Base-by-base conservation (phyloP, 2,329 filamentous ascomycete species). In the Fusarium dlaminii region DNA sequence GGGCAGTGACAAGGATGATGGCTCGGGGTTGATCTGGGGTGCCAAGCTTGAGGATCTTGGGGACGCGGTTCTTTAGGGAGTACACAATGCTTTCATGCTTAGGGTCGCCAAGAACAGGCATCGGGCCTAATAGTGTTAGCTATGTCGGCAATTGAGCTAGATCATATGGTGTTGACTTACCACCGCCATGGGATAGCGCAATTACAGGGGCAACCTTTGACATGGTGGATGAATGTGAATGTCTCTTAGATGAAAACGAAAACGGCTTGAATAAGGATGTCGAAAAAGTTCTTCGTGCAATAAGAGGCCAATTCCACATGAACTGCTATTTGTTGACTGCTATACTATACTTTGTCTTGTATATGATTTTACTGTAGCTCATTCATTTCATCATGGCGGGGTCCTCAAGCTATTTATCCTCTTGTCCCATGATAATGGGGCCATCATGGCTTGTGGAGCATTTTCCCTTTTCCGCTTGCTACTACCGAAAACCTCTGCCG, bases 71-170 rank as follows among this genome's bases (percentile, higher is more conserved):
- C 63, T 84, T 84, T 67, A 91, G 83, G 1, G 88, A 90, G 55
- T 83, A 80, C 40, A 85, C 84, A 72, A 91, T 87, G 43, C 81
- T 77, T 24, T 83, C 82, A 77, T 90, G 89, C 12, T 71, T 77
- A 0, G 88, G 87, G 77, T 91, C 89, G 67, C 85, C 85, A 11
- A 91, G 82, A 24, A 90, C 64, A 8, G 90, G 90, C 84, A 91
- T 83, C 6, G 90, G 90, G 3, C 90, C 86, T 85, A 48, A 15
- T 11, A 4, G 39, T 45, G 42, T 66, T 17, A 71, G 43, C 27
- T 36, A 18, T 27, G 2, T 15, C n/a, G 9, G n/a, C 5, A 14
- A 20, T 24, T 32, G 45, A 55, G 36, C 8, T 10, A 29, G 22
- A 36, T 37, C 34, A n/a, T 45, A 55, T 6, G 10, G 27, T 32